Conservation (phyloP, 495 filamentous ascomycete genomes). For the Ascodesmis nigricans region DNA sequence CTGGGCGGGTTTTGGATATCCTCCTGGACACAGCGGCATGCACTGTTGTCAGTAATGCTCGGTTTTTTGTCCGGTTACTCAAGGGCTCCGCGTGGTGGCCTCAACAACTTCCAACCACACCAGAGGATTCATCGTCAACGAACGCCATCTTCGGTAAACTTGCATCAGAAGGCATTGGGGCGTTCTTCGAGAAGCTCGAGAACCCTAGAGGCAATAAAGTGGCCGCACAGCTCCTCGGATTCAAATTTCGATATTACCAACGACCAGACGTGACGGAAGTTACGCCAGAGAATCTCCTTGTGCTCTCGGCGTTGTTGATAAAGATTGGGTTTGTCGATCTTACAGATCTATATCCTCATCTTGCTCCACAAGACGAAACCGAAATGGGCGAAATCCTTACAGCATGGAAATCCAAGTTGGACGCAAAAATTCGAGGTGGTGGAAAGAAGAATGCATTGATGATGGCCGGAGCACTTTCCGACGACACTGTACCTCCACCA, state of each 20-base stretch:
- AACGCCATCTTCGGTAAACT: conserved; percentile 59
- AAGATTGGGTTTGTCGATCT: conserved; percentile 97
- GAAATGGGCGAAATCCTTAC: conserved; percentile 49
- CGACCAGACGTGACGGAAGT: conserved; percentile 45
- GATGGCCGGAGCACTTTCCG: conserved; percentile 66
- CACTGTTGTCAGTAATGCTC: conserved; percentile 59
- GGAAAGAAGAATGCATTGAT: conserved; percentile 65
- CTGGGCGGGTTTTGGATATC: conserved; percentile 82
- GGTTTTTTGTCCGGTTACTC: conserved; percentile 82
- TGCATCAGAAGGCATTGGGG: conserved; percentile 49
- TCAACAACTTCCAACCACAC: conserved; percentile 25
- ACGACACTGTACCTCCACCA: conserved; percentile 45
- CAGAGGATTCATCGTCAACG: conserved; percentile 30
- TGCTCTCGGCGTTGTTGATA: conserved; percentile 74
- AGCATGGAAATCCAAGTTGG: conserved; percentile 50
- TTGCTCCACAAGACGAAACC: conserved; percentile 56
- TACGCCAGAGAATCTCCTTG: conserved; percentile 70
- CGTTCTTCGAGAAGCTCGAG: conserved; percentile 52
- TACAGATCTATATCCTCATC: conserved; percentile 74
- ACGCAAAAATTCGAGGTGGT: conserved; percentile 48
- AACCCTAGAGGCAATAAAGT: conserved; percentile 47
- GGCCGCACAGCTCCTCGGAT: conserved; percentile 84
- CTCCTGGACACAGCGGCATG: conserved; percentile 74
- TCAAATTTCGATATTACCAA: conserved; percentile 89
- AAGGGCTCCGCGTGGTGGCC: conserved; percentile 96